Evolutionary conservation across 2,329 filamentous ascomycete species (phyloP), one percentile per base, ranked within the genome.

Genomic region (Xylariaceae sp.): DNA sequence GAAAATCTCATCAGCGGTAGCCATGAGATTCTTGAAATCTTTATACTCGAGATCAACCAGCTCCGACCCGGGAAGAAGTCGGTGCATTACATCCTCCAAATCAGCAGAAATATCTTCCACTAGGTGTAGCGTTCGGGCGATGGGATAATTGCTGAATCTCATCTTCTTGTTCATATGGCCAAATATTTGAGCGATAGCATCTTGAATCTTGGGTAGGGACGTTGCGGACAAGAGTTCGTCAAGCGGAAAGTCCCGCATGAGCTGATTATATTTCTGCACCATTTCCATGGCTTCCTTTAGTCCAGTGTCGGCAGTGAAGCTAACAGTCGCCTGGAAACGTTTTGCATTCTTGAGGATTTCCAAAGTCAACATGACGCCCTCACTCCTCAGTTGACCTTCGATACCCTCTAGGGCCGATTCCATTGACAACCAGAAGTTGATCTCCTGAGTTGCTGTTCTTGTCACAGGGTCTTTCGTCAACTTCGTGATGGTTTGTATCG

Each of bases 341-440:
- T 99, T 99, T 48, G 92, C 95, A 70, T 96, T 89, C 72, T 95
- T 92, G 59, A 99, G 79, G 58, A 99, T 92, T 64, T 96, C 92
- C 69, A 99, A 81, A 0, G 95, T 97, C 65, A 99, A 74, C 63
- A 84, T 80, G 26, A 99, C 92, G 31, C 94, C 94, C 53, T 95
- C 89, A 61, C 91, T 91, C 59, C 86, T 80, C 54, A 99, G 80
- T 71, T 97, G 92, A 41, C 80, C 83, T 70, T 96, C 92, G 56
- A 99, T 96, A 31, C 87, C 87, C 70, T 96, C 91, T 60, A 99
- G 74, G 3, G 91, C 89, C 12, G 87, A 88, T 72, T 99, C 95
- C 88, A 99, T 96, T 1, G 91, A 95, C 49, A 99, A 73, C 94
- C 94, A 99, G 68, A 99, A 99, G 71, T 96, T 96, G 71, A 99